Percentiles rank a stretch among this genome's conserved stretches.
phyloP scores from a whole-genome alignment of 2,329 filamentous ascomycete species.

The Rutstroemia sp. region DNA sequence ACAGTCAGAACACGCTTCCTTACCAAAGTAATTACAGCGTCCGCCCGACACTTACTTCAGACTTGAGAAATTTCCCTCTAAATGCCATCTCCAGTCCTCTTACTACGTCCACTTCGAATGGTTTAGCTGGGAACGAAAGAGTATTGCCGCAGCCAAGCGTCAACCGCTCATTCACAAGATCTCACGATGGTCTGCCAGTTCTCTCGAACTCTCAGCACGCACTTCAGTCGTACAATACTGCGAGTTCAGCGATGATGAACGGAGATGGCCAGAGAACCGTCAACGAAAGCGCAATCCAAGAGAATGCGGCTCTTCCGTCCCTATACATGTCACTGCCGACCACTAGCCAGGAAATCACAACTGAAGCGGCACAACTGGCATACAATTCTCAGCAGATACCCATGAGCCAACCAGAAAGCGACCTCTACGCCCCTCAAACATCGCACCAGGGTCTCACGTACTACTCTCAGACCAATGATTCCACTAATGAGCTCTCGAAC shows the following conservation, averaged over 20 bases:
- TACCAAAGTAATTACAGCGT: conserved; percentile 2
- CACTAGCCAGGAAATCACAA: conserved; percentile 21
- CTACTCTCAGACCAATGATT: background rate
- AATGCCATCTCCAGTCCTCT: background rate
- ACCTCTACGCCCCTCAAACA: background rate
- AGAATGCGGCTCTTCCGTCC: conserved; percentile 9
- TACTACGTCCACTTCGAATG: background rate
- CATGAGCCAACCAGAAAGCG: background rate
- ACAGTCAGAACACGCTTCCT: background rate
- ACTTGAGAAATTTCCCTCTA: background rate
- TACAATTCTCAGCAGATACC: conserved; percentile 4
- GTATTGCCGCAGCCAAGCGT: background rate
- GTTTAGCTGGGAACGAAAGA: background rate
- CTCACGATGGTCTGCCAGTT: background rate
- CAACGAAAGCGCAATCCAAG: conserved; percentile 5
- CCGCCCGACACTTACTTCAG: conserved; percentile 1
- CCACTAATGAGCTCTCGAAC: background rate
- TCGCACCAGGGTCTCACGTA: background rate
- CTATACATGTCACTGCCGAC: conserved; percentile 19
- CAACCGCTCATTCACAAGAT: conserved; percentile 3
- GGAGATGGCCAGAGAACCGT: background rate
- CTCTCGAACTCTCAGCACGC: background rate
- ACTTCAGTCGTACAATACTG: background rate
- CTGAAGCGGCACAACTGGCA: background rate
- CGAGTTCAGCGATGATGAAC: background rate